phyloP scores from a whole-genome alignment of 2,329 filamentous ascomycete genomes.

The Epichloe coenophiala region DNA sequence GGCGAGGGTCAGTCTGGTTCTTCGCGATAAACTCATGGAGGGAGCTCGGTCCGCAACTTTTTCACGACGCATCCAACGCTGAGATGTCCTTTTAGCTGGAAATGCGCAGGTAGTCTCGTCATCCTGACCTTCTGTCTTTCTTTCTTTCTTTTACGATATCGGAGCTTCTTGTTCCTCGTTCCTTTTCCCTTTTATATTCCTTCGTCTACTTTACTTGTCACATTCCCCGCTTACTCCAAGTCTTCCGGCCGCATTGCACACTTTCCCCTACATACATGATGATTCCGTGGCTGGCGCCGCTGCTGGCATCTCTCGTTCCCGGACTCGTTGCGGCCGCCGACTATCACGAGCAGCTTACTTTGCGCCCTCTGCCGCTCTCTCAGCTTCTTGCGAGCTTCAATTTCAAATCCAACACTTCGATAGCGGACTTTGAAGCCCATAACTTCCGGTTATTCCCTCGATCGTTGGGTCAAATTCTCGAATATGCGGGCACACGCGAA shows the following conservation, averaged over 20 bases:
- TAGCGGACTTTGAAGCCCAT: conserved; percentile 67
- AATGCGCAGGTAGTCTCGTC: conserved; percentile 7
- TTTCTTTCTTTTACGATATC: neutral
- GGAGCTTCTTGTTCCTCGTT: conserved; percentile 6
- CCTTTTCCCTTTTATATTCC: neutral
- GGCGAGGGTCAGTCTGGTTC: conserved; percentile 4
- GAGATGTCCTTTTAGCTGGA: conserved; percentile 12
- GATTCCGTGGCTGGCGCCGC: conserved; percentile 22
- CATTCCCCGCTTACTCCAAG: neutral
- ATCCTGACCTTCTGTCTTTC: neutral
- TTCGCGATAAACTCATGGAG: neutral
- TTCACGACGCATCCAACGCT: conserved; percentile 3
- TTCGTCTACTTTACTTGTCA: neutral
- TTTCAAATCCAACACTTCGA: conserved; percentile 79
- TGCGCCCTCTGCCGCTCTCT: conserved; percentile 60
- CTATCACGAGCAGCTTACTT: conserved; percentile 64
- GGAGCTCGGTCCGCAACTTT: neutral
- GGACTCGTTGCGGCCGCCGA: conserved; percentile 34
- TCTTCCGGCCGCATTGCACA: neutral
- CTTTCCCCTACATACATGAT: conserved; percentile 10
- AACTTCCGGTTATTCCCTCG: conserved; percentile 89
- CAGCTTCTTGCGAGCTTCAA: conserved; percentile 89
- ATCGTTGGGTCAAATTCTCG: conserved; percentile 85
- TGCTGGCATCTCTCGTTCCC: conserved; percentile 22
- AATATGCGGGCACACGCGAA: conserved; percentile 78